A percentile compares a stretch with the other conserved stretches of the same genome.
Evolutionary conservation across 2,329 filamentous ascomycete genomes (phyloP).

Genomic region (Graphilbum sp.): DNA sequence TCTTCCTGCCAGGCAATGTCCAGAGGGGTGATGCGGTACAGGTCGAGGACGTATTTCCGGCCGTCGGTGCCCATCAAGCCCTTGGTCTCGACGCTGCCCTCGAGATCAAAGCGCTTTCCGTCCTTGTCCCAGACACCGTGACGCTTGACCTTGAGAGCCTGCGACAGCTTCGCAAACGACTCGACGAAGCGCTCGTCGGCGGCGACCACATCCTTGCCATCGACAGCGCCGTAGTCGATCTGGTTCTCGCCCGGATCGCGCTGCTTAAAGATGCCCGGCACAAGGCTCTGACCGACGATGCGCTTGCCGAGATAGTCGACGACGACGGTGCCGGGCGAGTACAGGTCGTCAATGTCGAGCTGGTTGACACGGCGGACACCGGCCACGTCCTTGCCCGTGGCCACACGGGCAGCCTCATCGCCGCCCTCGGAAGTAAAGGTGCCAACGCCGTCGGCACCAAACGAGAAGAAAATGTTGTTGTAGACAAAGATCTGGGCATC

Average conservation of each 20-base stretch:
- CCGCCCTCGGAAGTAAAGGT: conserved; percentile 95
- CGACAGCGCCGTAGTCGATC: conserved; percentile 95
- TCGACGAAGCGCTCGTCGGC: conserved; percentile 73
- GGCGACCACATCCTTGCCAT: conserved; percentile 89
- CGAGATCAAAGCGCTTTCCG: conserved; percentile 72
- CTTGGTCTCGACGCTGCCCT: conserved; percentile 95
- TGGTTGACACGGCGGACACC: conserved; percentile 94
- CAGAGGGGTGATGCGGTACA: conserved; percentile 86
- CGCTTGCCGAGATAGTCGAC: conserved; percentile 96
- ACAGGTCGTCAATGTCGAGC: conserved; percentile 84
- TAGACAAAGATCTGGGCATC: conserved; percentile 98
- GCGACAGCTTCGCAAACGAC: conserved; percentile 80
- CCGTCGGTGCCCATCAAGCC: conserved; percentile 93
- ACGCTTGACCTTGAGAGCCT: conserved; percentile 79
- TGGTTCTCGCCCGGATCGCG: conserved; percentile 94
- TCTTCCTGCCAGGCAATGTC: conserved; percentile 87
- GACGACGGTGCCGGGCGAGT: conserved; percentile 90
- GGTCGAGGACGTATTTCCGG: conserved; percentile 89
- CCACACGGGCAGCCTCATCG: conserved; percentile 87
- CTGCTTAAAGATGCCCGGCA: conserved; percentile 98
- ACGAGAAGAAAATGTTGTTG: conserved; percentile 99
- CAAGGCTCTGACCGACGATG: conserved; percentile 93
- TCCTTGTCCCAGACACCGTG: conserved; percentile 98
- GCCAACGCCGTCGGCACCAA: conserved; percentile 90
- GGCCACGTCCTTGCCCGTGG: conserved; percentile 89